These are phyloP conservation scores for Penicillium sp. DNA, from an alignment of 2,329 filamentous ascomycete genomes.

Conservation along the genomic window DNA sequence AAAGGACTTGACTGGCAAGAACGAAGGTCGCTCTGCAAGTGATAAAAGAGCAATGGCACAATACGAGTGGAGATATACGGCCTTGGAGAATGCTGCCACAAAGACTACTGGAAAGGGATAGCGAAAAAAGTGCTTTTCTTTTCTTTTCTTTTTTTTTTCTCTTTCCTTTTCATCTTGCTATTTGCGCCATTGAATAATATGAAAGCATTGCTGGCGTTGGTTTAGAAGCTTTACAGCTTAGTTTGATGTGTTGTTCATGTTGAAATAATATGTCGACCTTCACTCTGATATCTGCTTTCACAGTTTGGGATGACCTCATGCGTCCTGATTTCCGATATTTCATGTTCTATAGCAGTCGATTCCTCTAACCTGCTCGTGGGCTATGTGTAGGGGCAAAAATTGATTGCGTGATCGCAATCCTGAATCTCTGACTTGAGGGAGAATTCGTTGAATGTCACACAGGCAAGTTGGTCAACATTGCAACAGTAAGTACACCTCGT, in stretches of 20 bases:
- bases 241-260: not conserved
- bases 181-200: slow-evolving; percentile 5
- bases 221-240: slow-evolving; percentile 16
- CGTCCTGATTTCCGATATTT: not conserved
- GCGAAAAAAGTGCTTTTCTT: slow-evolving; percentile 9
- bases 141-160: not conserved
- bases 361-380: not conserved
- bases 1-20: slow-evolving; percentile 34
- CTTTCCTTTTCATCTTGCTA: not conserved
- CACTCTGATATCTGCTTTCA: not conserved
- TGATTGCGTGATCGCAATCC: not conserved
- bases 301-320: not conserved
- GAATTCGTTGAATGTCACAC: slow-evolving; percentile 13
- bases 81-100: slow-evolving; percentile 32
- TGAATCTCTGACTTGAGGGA: slow-evolving; percentile 5
- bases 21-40: slow-evolving; percentile 28
- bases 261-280: not conserved
- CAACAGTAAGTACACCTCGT: slow-evolving; percentile 17
- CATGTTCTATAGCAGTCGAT: too few relatives aligned
- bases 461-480: slow-evolving; percentile 17
- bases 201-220: slow-evolving; percentile 28
- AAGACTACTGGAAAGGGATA: slow-evolving; percentile 18
- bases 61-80: slow-evolving; percentile 36
- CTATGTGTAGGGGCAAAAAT: not conserved
- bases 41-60: slow-evolving; percentile 35